phyloP scores from a whole-genome alignment of 2,329 filamentous ascomycete species.

The Rhynchosporium agropyri region DNA sequence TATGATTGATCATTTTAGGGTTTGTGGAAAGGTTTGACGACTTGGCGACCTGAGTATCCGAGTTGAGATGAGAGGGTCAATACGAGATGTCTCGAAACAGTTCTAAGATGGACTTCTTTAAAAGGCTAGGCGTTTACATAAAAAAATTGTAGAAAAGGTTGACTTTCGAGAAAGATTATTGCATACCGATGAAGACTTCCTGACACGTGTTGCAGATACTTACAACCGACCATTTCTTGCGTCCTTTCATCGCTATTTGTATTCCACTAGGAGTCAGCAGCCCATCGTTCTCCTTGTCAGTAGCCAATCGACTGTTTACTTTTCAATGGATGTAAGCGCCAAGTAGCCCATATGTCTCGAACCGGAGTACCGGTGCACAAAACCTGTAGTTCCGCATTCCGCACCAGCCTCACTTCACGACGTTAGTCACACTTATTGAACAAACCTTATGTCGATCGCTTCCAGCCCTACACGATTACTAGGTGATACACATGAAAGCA shows the following conservation, averaged over 20 bases:
- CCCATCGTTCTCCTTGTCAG: neutral
- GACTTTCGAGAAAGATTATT: neutral
- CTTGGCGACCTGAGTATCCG: neutral
- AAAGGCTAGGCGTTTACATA: neutral
- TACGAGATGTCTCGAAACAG: neutral
- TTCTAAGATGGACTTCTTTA: neutral
- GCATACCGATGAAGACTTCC: neutral
- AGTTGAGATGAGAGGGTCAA: no score
- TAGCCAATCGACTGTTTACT: neutral
- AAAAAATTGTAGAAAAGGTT: neutral
- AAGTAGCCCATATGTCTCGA: neutral
- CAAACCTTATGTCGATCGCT: neutral
- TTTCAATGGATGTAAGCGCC: neutral
- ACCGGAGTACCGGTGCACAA: no score
- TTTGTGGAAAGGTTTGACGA: neutral
- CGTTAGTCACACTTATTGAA: neutral
- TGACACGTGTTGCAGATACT: neutral
- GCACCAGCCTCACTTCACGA: neutral
- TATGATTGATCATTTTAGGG: conserved; percentile 33
- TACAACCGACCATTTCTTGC: neutral
- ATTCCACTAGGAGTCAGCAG: neutral
- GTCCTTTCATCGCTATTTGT: neutral
- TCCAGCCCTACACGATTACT: neutral
- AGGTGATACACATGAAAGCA: neutral
- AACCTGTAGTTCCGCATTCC: neutral